Base-by-base conservation (phyloP, 1,284 basidiomycete genomes). In the Puccinia triticina region DNA sequence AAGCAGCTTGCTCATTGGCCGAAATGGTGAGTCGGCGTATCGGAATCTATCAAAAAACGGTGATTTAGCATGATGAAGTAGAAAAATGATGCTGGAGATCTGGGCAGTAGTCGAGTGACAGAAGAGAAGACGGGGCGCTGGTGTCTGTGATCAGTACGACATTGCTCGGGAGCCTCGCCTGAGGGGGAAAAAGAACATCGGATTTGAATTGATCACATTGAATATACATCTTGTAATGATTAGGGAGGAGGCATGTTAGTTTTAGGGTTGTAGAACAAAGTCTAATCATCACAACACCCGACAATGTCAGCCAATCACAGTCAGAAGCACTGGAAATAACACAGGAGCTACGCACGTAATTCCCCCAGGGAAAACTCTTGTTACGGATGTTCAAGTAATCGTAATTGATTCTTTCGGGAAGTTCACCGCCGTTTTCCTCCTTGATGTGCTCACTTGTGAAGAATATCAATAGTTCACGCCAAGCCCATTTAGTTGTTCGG, bases 341-440 rank as follows among this genome's bases (percentile, higher is more conserved):
- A 23, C 10, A 50, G 23, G 48, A 48, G 43, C 14, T 14, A 43
- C 79, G 53, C 23, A 81, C 79, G 5, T 81, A 14, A 59, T 81
- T 81, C 34, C 79, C 79, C 79, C 79, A 81, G 14, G 79, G 79
- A 57, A 81, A 81, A 34, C 69, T 73, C 57, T 81, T 81, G 55
- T 55, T 69, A 64, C 79, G 79, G 26, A 67, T 67, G 55, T 81
- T 81, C 26, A 81, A 69, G 43, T 81, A 81, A 59, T 81, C 79
- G 21, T 92, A 95, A 40, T 88, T 88, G 77, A 93, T 92, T 40
- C 89, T 87, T 84, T 92, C 90, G 72, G 93, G 93, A 73, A 93
- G 89, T 83, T 90, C 89, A 76, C 93, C 94, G 77, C 89, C 91
- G 87, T 94, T 91, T 88, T 93, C 92, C 66, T 90, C 89, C 86